Evolutionary conservation across 225 moss, liverwort and hornwort species (phyloP), one percentile per base, ranked within the genome.

Genomic region (Pseudisothecium myosuroides): DNA sequence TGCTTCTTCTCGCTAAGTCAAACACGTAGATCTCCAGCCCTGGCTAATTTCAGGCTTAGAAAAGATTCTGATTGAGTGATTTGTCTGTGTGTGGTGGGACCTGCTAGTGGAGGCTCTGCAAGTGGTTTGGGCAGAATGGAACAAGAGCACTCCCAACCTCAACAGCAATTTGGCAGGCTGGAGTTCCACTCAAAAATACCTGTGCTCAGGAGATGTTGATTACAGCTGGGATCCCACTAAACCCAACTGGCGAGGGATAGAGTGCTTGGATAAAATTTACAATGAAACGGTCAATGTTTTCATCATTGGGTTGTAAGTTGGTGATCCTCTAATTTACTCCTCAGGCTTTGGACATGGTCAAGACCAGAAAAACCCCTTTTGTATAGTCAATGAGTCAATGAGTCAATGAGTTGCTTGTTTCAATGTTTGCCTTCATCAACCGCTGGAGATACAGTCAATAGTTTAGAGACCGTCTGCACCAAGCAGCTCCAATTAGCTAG

Each of bases 81-180:
- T n/a, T n/a, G n/a, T n/a, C n/a, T n/a, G n/a, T 77, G 26, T 72
- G 52, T 15, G 62, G 64, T 78, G 37, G 37, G 78, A 79, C 17
- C 47, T 85, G 85, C 72, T 55, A 88, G 85, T 88, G 79, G 14
- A 72, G 8, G 72, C 74, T 49, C 49, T 90, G 69, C 90, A 87
- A 69, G 67, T 1, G 27, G 7, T 90, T 67, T 83, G 75, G 83
- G 54, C 18, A 69, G 78, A 49, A 39, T 90, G 87, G 90, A 87
- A 83, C 69, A 68, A 68, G 52, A 68, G 14, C 61, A 87, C 90
- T 78, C 83, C 90, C 59, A 24, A 90, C 83, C 55, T 6, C 8
- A 49, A 19, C 68, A 83, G 49, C 83, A 90, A 87, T 62, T 87
- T 90, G 90, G 83, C 45, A 66, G 90, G 87, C 76, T 90, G 87